These are phyloP conservation scores for Neonothopanus nambi DNA, from an alignment of 1,284 basidiomycete species.

Conservation along the genomic window DNA sequence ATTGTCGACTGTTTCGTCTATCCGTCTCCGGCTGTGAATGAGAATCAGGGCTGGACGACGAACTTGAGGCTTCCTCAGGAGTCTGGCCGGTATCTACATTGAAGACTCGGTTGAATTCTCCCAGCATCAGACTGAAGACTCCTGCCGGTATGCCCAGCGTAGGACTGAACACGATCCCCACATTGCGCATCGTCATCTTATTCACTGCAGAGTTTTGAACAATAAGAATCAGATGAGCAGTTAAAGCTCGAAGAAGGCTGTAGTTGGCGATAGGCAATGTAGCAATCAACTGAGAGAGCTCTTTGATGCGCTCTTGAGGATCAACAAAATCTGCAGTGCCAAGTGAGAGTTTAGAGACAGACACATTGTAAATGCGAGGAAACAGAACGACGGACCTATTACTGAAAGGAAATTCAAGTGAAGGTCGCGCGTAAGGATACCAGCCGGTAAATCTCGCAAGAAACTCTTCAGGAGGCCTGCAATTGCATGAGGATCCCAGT, in stretches of 20 bases:
- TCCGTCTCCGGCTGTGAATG: constrained; percentile 34
- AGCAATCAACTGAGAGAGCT: constrained; percentile 85
- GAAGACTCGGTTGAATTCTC: constrained; percentile 88
- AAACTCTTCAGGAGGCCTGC: constrained; percentile 91
- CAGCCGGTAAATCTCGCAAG: constrained; percentile 87
- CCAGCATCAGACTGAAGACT: constrained; percentile 90
- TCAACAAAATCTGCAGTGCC: constrained; percentile 75
- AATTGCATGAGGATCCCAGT: constrained; percentile 94
- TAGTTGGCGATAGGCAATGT: constrained; percentile 92
- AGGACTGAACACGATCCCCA: constrained; percentile 97
- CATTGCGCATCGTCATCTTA: constrained; percentile 99
- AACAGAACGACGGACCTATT: constrained; percentile 65
- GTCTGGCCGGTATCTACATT: constrained; percentile 61
- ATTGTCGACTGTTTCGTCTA: constrained; percentile 76
- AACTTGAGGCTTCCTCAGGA: constrained; percentile 32
- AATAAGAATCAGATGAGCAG: constrained; percentile 94
- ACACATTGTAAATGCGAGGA: constrained; percentile 4
- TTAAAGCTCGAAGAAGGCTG: constrained; percentile 88
- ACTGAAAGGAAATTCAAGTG: constrained; percentile 88
- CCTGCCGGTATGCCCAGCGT: constrained; percentile 94
- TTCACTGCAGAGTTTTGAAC: constrained; percentile 88
- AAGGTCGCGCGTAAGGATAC: constrained; percentile 88
- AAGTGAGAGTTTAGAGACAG: constrained; percentile 15
- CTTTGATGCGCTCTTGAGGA: constrained; percentile 83
- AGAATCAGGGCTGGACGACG: constrained; percentile 18